phyloP scores from a whole-genome alignment of 176 grass and related monocot genomes.

The Juncus inflexus region DNA sequence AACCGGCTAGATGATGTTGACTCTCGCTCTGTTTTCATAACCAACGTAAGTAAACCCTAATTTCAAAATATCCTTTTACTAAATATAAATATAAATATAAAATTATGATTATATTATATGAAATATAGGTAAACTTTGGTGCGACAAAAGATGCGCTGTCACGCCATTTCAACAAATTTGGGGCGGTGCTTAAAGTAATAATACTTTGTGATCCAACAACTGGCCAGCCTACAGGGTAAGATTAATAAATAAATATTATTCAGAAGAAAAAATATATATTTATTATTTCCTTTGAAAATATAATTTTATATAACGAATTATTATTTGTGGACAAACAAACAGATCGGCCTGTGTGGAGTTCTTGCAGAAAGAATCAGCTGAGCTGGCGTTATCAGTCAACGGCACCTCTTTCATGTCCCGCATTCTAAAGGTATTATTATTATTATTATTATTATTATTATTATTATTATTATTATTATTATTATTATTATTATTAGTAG shows the following conservation, averaged over 20 bases:
- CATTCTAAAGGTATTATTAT: conserved; percentile 60
- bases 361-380: conserved; percentile 77
- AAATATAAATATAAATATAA: no score
- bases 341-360: conserved; percentile 89
- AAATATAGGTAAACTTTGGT: not conserved
- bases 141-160: conserved; percentile 90
- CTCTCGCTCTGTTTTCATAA: conserved; percentile 78
- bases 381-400: conserved; percentile 64
- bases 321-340: not conserved
- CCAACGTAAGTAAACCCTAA: conserved; percentile 50
- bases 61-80: not conserved
- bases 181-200: conserved; percentile 77
- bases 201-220: conserved; percentile 65
- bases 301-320: not conserved
- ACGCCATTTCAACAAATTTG: conserved; percentile 94
- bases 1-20: conserved; percentile 68
- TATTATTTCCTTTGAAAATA: not conserved
- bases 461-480: conserved; percentile 8
- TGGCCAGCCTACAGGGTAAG: conserved; percentile 85
- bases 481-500: not conserved
- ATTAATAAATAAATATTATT: conserved; percentile 6
- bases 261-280: not conserved
- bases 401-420: conserved; percentile 97
- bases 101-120: no score
- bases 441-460: conserved; percentile 2